These are phyloP conservation scores for Botrytis fabae DNA, from an alignment of 2,329 filamentous ascomycete species.

Conservation along the genomic window DNA sequence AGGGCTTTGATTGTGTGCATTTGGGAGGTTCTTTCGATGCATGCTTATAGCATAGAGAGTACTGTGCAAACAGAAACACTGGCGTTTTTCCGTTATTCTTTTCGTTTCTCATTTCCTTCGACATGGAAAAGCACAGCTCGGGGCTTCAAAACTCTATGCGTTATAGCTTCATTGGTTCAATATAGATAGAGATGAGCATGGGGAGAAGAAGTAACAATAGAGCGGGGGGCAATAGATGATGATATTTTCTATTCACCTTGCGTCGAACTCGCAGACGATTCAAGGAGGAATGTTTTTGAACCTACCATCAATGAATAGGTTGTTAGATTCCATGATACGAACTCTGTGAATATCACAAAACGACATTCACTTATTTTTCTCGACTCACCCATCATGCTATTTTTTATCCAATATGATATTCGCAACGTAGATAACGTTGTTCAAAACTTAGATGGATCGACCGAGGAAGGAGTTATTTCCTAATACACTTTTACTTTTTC, in stretches of 20 bases:
- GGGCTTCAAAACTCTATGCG: background rate
- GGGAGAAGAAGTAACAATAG: accelerated
- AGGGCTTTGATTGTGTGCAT: no score
- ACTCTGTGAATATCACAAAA: background rate
- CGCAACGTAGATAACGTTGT: background rate
- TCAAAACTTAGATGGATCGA: background rate
- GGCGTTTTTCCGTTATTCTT: background rate
- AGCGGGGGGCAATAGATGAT: background rate
- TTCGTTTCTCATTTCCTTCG: background rate
- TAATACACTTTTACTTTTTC: background rate
- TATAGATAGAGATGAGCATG: background rate
- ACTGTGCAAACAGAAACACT: background rate
- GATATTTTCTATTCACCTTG: background rate
- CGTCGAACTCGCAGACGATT: background rate
- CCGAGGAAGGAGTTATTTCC: background rate
- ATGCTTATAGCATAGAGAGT: background rate
- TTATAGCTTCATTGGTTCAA: background rate
- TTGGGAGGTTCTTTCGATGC: background rate
- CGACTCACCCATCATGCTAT: background rate
- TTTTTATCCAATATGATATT: background rate
- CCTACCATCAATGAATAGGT: background rate
- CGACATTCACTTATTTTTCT: background rate
- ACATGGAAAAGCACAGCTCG: background rate
- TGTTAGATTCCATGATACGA: background rate
- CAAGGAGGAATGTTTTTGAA: background rate